Evolutionary conservation across 345 rosid species (phyloP).

Genomic region (Citrus australasica): DNA sequence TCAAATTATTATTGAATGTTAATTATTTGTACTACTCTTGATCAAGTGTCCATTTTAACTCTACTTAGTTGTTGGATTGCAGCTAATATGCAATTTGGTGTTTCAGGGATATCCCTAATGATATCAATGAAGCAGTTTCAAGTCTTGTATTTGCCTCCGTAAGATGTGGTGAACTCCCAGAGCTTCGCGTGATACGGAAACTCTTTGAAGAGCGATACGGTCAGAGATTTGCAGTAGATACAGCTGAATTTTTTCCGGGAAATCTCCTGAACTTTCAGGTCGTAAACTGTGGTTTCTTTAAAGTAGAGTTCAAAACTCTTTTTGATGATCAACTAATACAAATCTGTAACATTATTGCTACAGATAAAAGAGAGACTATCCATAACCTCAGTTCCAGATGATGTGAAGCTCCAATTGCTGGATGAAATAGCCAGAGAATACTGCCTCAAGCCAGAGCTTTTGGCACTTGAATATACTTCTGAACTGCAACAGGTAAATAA

Average conservation of each 20-base stretch:
- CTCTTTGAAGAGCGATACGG: conserved; percentile 75
- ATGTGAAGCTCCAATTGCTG: conserved; percentile 41
- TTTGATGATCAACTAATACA: background rate
- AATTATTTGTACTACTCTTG: background rate
- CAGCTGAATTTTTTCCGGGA: conserved; percentile 58
- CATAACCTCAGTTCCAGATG: conserved; percentile 39
- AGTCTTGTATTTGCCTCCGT: conserved; percentile 80
- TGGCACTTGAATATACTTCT: conserved; percentile 51
- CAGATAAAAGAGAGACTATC: conserved; percentile 60
- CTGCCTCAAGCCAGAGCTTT: conserved; percentile 37
- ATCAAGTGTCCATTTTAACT: background rate
- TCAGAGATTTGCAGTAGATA: conserved; percentile 37
- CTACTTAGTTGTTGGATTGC: background rate
- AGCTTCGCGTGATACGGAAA: conserved; percentile 55
- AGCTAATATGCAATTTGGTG: background rate
- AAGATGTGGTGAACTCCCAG: conserved; percentile 79
- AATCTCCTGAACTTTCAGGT: conserved; percentile 78
- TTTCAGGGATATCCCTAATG: conserved; percentile 64
- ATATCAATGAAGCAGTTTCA: conserved; percentile 84
- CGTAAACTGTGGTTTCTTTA: background rate
- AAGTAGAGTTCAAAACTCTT: background rate
- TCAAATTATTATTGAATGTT: background rate
- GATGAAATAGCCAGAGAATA: conserved; percentile 52
- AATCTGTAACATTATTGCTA: background rate
- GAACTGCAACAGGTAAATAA: conserved; percentile 44